Percentiles rank a stretch among this genome's conserved stretches.
These are phyloP conservation scores for Dryas integrifolia DNA, from an alignment of 331 rosid genomes.

Conservation along the genomic window DNA sequence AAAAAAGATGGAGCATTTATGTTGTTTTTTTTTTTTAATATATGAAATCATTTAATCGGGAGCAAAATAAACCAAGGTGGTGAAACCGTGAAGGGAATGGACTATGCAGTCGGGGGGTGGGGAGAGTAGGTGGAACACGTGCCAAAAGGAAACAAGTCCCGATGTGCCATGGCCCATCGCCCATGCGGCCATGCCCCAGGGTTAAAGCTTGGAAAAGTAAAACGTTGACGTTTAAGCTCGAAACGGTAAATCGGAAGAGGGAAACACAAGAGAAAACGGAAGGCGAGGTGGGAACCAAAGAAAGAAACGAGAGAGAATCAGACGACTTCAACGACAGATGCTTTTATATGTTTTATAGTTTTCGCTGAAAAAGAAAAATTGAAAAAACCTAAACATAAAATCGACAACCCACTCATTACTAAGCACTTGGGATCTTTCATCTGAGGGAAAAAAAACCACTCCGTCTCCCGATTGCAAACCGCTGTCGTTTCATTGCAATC, in stretches of 20 bases:
- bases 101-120: too few relatives aligned
- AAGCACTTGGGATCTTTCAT: slow-evolving; percentile 8
- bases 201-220: not conserved
- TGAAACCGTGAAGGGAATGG: too few relatives aligned
- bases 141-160: too few relatives aligned
- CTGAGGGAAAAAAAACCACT: not conserved
- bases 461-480: slow-evolving; percentile 6
- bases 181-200: too few relatives aligned
- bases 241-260: not conserved
- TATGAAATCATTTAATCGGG: too few relatives aligned
- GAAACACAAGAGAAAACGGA: not conserved
- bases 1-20: too few relatives aligned
- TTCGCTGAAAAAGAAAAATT: not conserved
- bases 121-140: too few relatives aligned
- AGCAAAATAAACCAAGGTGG: too few relatives aligned
- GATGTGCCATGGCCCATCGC: too few relatives aligned
- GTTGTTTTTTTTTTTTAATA: too few relatives aligned
- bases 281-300: not conserved
- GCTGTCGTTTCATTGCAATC: slow-evolving; percentile 21
- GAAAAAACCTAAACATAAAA: not conserved
- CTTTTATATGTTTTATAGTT: not conserved
- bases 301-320: not conserved
- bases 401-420: slow-evolving; percentile 13
- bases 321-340: not conserved
- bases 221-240: not conserved